Percentiles rank a stretch among this genome's conserved stretches.
Conservation (phyloP, 805 yeast species). For the Kuraishia borneana region DNA sequence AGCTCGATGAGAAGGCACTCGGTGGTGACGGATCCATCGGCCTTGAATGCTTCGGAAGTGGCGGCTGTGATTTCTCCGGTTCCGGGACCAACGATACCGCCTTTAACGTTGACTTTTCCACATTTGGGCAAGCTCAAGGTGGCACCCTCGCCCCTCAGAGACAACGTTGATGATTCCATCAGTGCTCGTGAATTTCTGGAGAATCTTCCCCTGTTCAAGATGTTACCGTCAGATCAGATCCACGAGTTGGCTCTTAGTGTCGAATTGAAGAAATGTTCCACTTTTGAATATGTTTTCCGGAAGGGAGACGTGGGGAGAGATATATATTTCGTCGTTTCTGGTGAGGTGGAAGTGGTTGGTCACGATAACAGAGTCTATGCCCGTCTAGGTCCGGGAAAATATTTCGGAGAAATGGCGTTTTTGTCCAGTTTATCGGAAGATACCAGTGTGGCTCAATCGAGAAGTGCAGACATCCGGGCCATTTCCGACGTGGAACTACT, state of each 20-base stretch:
- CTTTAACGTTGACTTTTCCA: conserved; percentile 6
- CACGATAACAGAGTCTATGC: conserved; percentile 36
- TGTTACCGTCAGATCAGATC: conserved; percentile 44
- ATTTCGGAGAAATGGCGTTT: conserved; percentile 74
- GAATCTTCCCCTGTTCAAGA: conserved; percentile 45
- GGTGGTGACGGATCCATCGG: conserved; percentile 3
- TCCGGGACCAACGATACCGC: conserved; percentile 31
- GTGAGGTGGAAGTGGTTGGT: conserved; percentile 57
- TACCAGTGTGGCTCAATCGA: conserved; percentile 9
- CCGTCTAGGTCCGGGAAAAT: conserved; percentile 48
- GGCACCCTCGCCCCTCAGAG: conserved; percentile 6
- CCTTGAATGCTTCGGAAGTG: conserved; percentile 14
- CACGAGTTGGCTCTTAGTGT: conserved; percentile 57
- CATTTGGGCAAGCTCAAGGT: background rate
- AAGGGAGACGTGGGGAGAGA: conserved; percentile 54
- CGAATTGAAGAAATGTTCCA: conserved; percentile 39
- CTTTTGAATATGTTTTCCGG: conserved; percentile 49
- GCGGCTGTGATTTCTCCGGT: conserved; percentile 21
- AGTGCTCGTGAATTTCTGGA: conserved; percentile 34
- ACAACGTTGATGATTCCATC: conserved; percentile 40
- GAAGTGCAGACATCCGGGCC: conserved; percentile 59
- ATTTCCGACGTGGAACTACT: conserved; percentile 49
- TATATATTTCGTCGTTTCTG: conserved; percentile 54
- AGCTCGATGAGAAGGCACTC: conserved; percentile 4
- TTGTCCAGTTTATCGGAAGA: conserved; percentile 29